phyloP scores from a whole-genome alignment of 495 filamentous ascomycete species.

The Pyrenopolyporus hunteri region DNA sequence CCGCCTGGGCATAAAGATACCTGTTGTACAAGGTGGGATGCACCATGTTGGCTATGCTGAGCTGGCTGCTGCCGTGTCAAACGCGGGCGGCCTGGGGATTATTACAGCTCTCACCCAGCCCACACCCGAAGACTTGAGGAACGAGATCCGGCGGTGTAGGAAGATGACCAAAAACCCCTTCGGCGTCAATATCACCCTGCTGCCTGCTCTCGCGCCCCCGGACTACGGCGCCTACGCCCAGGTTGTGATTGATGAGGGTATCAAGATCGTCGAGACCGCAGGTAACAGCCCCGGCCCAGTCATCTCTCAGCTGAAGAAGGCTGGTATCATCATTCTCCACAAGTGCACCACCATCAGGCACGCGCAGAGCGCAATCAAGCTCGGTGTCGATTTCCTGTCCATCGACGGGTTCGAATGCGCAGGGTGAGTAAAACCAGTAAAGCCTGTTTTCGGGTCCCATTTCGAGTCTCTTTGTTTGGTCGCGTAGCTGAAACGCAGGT shows the following conservation, averaged over 20 bases:
- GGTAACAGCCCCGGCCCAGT: slow-evolving; percentile 93
- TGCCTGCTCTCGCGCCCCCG: slow-evolving; percentile 86
- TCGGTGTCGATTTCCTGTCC: slow-evolving; percentile 93
- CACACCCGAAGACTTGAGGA: slow-evolving; percentile 87
- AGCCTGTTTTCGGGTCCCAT: slow-evolving; percentile 2
- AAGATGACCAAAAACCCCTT: slow-evolving; percentile 88
- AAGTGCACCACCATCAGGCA: slow-evolving; percentile 98
- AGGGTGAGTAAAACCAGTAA: slow-evolving; percentile 63
- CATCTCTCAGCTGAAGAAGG: slow-evolving; percentile 85
- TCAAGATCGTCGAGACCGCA: slow-evolving; percentile 95
- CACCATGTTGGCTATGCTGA: slow-evolving; percentile 81
- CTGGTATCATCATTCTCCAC: slow-evolving; percentile 80
- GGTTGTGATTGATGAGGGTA: slow-evolving; percentile 89
- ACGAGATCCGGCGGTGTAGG: slow-evolving; percentile 87
- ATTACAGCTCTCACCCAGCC: slow-evolving; percentile 95
- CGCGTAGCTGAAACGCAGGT: slow-evolving; percentile 18
- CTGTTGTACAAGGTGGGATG: slow-evolving; percentile 98
- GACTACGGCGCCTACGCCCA: slow-evolving; percentile 93
- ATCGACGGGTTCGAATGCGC: slow-evolving; percentile 99
- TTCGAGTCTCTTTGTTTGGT: slow-evolving; percentile 5
- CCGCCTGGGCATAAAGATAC: slow-evolving; percentile 88
- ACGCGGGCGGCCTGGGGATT: slow-evolving; percentile 92
- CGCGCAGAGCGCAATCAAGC: slow-evolving; percentile 87
- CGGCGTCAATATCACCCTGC: slow-evolving; percentile 93
- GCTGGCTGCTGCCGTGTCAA: slow-evolving; percentile 89